Evolutionary conservation across 2,329 filamentous ascomycete species (phyloP), one percentile per base, ranked within the genome.

Genomic region (Annulohypoxylon truncatum): DNA sequence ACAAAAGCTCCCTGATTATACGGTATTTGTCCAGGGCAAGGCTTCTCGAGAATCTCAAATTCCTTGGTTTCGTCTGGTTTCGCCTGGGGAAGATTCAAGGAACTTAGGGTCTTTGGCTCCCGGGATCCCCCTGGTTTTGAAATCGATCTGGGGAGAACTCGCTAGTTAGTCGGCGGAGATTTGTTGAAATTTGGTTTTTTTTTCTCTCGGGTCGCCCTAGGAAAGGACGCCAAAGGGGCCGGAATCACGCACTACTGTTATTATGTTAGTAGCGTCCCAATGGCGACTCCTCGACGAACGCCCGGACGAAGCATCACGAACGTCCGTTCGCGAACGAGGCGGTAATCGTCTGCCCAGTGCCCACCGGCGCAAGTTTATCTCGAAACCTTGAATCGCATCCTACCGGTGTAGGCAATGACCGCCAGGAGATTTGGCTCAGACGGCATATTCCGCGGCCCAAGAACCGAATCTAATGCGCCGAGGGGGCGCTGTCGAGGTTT

Each of bases 61-160:
- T 48, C 29, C 44, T 18, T 48, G 24, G n/a, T 48, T 28, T 48
- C 44, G 44, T 47, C 42, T 28, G 42, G 42, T 47, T 26, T 47
- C 42, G 42, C 29, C 44, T 15, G 44, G 44, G 24, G 44, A 28
- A 28, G 24, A 15, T 48, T 48, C 44, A 48, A 28, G 44, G 44
- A 48, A 48, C 9, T 48, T 48, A 48, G 44, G 22, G n/a, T n/a
- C n/a, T 48, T 9, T 28, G 24, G 13, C 24, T 28, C 44, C 24
- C 24, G 13, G 44, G 44, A 48, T 28, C 22, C 22, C 44, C 44
- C 44, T 48, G 44, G 15, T 46, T n/a, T n/a, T 29, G 13, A 48
- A 26, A 48, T 28, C 12, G 44, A 48, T 48, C 44, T 48, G 24
- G 44, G 24, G 24, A 28, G 22, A 28, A 15, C 18, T 15, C 9